phyloP scores from a whole-genome alignment of 192 early-diverging fungal genomes.

The Rhizophagus clarus region DNA sequence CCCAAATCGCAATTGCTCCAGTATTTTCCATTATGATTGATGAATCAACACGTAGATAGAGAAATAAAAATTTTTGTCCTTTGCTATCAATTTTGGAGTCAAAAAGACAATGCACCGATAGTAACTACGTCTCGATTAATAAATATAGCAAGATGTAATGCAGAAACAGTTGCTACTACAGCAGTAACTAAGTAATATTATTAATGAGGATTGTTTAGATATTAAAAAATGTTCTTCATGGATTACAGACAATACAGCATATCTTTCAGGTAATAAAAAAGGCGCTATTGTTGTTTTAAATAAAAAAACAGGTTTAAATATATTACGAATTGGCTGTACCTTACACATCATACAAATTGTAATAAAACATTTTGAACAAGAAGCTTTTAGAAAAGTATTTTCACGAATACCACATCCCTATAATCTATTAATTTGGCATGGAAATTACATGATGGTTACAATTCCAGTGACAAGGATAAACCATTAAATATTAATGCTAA shows the following conservation, averaged over 20 bases:
- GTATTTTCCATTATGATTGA: not conserved
- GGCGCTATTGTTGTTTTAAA: conserved; percentile 1
- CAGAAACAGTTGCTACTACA: not conserved
- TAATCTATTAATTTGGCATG: conserved; percentile 15
- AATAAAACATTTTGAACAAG: conserved; percentile 10
- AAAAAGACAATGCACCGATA: not conserved
- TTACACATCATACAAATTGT: conserved; percentile 20
- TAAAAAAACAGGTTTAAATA: not conserved
- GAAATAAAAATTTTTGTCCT: conserved; percentile 12
- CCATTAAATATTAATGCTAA: conserved; percentile 3
- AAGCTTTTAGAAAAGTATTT: not conserved
- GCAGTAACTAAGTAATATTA: not conserved
- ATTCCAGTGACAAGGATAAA: conserved; percentile 13
- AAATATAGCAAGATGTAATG: not conserved
- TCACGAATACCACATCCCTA: not conserved
- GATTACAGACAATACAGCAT: conserved; percentile 15
- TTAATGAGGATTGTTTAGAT: not conserved
- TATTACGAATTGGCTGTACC: not conserved
- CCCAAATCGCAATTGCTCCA: not conserved
- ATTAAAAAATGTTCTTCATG: not conserved
- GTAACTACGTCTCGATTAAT: not conserved
- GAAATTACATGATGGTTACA: not conserved
- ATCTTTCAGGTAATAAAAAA: conserved; percentile 3
- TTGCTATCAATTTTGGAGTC: conserved; percentile 4
- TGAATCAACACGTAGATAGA: not conserved